Base-by-base conservation (phyloP, 176 grass and related monocot genomes). In the Carex kokanica region DNA sequence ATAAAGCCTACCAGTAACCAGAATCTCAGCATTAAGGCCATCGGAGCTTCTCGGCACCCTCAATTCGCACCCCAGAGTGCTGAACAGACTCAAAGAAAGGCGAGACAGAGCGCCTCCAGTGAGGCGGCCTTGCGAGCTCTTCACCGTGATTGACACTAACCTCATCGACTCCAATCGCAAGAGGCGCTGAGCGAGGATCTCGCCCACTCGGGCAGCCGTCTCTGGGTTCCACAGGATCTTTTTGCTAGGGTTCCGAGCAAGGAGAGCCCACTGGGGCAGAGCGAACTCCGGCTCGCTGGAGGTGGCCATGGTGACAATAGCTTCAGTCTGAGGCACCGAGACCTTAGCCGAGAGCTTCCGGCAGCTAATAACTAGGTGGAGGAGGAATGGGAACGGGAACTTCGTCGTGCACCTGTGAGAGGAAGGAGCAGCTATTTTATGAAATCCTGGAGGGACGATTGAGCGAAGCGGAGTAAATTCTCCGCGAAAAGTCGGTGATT, bases 231-330 rank as follows among this genome's bases (percentile, higher is more conserved):
- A 90, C 34, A 34, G 49, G 77, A 72, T 6, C 29, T 86, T 78
- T n/a, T 62, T 40, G 45, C 73, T 84, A 15, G 84, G 84, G 77
- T 84, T 81, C 9, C 85, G 81, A 64, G 14, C 24, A 14, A 68
- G 56, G 29, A 79, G 79, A 31, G 83, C 69, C 16, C 73, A 67
- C 61, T 84, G 57, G 32, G 16, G 58, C 14, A 38, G 60, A 9
- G 70, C 77, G 64, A 90, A 87, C 78, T 90, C 85, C 2, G 82
- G 85, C 89, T 90, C 89, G 56, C 54, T 63, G 53, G 89, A 90
- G 49, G 82, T 81, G 49, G 89, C 89, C 89, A 90, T 87, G 27
- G 89, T 85, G 7, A 90, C 77, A 23, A 90, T 87, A 29, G 89
- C 60, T 24, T 66, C 18, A 4, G 60, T 12, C 10, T 27, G 21